These are phyloP conservation scores for Ulota crispa DNA, from an alignment of 225 moss, liverwort and hornwort genomes.

Conservation along the genomic window DNA sequence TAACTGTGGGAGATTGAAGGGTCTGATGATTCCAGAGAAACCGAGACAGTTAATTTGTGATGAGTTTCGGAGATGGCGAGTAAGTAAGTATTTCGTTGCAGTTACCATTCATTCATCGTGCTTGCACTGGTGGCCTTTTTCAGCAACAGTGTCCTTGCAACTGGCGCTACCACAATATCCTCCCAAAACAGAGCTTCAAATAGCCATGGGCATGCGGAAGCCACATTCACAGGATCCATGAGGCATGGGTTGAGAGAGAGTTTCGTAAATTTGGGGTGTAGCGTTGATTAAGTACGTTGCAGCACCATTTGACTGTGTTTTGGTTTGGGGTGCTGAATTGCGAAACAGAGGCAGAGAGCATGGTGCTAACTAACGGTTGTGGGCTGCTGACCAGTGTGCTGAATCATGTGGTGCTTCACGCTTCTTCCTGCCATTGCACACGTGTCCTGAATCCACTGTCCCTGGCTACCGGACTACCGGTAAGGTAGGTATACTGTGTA, in stretches of 20 bases:
- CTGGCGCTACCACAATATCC: neutral
- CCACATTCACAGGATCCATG: neutral
- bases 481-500: too few relatives aligned
- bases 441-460: neutral
- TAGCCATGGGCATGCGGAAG: neutral
- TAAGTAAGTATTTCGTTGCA: neutral
- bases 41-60: neutral
- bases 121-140: neutral
- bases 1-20: neutral
- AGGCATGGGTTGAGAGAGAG: neutral
- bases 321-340: neutral
- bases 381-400: neutral
- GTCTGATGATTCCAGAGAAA: neutral
- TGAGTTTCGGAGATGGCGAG: neutral
- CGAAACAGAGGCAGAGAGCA: neutral
- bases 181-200: neutral
- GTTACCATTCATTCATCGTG: neutral
- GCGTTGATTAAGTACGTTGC: neutral
- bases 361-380: neutral
- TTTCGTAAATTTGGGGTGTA: neutral
- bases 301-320: neutral
- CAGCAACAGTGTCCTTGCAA: neutral
- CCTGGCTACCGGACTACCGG: neutral
- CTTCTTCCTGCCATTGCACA: neutral
- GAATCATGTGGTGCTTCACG: constrained; percentile 28